Percentiles rank a stretch among this genome's conserved stretches.
phyloP scores from a whole-genome alignment of 1,284 basidiomycete species.

The Lentinula novae-zelandiae region DNA sequence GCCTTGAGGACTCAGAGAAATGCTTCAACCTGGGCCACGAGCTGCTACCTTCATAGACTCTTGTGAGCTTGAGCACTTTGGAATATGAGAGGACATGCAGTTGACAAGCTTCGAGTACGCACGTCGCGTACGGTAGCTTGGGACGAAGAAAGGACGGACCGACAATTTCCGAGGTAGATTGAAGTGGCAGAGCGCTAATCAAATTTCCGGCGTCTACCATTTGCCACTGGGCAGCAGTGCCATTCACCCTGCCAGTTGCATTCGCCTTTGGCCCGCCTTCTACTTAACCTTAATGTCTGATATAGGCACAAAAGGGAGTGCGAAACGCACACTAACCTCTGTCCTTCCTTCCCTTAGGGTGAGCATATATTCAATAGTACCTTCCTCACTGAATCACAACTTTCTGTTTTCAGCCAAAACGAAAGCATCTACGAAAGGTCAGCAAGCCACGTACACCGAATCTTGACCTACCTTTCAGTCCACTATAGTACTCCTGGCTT shows the following conservation, averaged over 20 bases:
- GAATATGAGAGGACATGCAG: too few species aligned
- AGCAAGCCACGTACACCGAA: not conserved
- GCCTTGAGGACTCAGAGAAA: too few species aligned
- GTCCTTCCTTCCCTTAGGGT: conserved; percentile 34
- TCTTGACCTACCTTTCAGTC: conserved; percentile 7
- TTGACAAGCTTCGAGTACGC: too few species aligned
- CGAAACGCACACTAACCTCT: conserved; percentile 23
- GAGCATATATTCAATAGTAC: not conserved
- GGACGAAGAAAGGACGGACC: too few species aligned
- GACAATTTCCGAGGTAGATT: too few species aligned
- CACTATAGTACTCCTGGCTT: conserved; percentile 78
- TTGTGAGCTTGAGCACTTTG: too few species aligned
- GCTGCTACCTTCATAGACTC: too few species aligned
- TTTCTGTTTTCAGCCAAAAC: conserved; percentile 21
- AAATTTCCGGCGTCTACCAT: not conserved
- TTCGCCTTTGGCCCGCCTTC: not conserved
- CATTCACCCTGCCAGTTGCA: not conserved
- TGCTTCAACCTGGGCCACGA: too few species aligned
- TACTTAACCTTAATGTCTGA: not conserved
- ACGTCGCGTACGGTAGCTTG: too few species aligned
- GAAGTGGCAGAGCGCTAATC: not conserved
- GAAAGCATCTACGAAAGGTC: conserved; percentile 44
- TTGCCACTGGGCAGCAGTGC: not conserved
- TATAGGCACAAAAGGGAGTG: conserved; percentile 3
- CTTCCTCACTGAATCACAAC: not conserved